Evolutionary conservation across 306 rosid genomes (phyloP).

Genomic region (Inga oerstediana): DNA sequence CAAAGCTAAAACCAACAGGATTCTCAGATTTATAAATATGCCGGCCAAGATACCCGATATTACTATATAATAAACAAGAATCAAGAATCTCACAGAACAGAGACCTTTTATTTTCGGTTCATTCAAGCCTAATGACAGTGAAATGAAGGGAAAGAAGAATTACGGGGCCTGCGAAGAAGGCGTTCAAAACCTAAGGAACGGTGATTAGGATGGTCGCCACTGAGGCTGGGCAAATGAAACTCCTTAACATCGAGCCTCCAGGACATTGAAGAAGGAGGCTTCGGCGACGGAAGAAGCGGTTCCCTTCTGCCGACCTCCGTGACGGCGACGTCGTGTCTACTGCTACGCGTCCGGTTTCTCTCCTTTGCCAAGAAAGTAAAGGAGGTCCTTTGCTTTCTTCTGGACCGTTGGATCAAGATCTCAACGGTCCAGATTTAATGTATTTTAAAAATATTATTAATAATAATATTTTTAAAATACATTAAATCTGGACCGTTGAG

Average conservation of each 20-base stretch:
- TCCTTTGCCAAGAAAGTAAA: no score
- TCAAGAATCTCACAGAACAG: neutral
- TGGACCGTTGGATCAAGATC: no score
- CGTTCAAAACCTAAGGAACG: constrained; percentile 10
- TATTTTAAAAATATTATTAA: no score
- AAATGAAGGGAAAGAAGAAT: neutral
- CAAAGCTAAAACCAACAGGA: neutral
- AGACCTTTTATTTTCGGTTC: neutral
- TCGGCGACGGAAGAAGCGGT: constrained; percentile 29
- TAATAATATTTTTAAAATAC: no score
- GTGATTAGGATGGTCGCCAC: neutral
- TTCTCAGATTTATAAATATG: constrained; percentile 19
- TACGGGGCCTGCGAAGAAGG: constrained; percentile 38
- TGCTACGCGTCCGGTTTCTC: no score
- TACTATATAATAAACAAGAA: neutral
- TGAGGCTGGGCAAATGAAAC: constrained; percentile 30
- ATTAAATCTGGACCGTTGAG: no score
- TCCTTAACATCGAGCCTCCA: constrained; percentile 48
- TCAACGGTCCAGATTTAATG: no score
- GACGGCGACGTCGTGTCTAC: neutral
- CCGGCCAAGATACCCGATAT: constrained; percentile 1
- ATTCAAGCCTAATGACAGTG: neutral
- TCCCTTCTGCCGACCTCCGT: neutral
- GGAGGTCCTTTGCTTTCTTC: no score
- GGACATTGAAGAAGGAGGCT: constrained; percentile 1